Evolutionary conservation across 805 yeast genomes (phyloP).

Genomic region (Candida anglica): DNA sequence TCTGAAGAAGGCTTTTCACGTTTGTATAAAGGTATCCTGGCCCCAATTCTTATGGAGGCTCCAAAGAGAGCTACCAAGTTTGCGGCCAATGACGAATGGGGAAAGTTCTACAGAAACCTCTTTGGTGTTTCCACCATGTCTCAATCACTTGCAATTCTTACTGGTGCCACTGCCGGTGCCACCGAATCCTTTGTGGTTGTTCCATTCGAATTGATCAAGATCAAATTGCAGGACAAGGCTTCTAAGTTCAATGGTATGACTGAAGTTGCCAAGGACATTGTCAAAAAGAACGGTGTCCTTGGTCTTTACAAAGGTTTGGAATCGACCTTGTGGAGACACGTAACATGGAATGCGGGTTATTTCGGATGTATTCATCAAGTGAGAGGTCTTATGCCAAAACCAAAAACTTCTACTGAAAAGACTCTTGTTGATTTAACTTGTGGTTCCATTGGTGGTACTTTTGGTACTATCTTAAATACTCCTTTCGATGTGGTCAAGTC

Average conservation of each 20-base stretch:
- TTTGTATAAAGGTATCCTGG: conserved; percentile 88
- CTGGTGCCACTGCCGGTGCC: conserved; percentile 99
- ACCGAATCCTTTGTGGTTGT: conserved; percentile 95
- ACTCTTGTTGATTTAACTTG: conserved; percentile 84
- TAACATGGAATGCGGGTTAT: conserved; percentile 96
- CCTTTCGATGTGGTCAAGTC: conserved; percentile 98
- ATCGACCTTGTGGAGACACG: conserved; percentile 96
- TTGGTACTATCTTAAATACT: conserved; percentile 92
- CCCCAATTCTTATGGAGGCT: conserved; percentile 98
- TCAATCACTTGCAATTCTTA: conserved; percentile 80
- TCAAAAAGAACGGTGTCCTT: conserved; percentile 70
- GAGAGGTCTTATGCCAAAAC: conserved; percentile 72
- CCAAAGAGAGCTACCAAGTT: conserved; percentile 98
- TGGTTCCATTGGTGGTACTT: conserved; percentile 95
- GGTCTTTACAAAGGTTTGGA: conserved; percentile 94
- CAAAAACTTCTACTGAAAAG: conserved; percentile 66
- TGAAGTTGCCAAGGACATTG: conserved; percentile 72
- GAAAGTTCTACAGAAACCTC: conserved; percentile 66
- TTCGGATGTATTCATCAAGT: conserved; percentile 93
- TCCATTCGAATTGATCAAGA: conserved; percentile 94
- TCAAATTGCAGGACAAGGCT: conserved; percentile 85
- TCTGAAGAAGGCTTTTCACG: conserved; percentile 80
- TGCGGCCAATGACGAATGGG: conserved; percentile 97
- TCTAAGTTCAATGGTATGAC: conserved; percentile 80
- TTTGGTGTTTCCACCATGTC: conserved; percentile 70